Evolutionary conservation across 2,329 filamentous ascomycete genomes (phyloP), one percentile per base, ranked within the genome.

Genomic region (Xylariales sp.): DNA sequence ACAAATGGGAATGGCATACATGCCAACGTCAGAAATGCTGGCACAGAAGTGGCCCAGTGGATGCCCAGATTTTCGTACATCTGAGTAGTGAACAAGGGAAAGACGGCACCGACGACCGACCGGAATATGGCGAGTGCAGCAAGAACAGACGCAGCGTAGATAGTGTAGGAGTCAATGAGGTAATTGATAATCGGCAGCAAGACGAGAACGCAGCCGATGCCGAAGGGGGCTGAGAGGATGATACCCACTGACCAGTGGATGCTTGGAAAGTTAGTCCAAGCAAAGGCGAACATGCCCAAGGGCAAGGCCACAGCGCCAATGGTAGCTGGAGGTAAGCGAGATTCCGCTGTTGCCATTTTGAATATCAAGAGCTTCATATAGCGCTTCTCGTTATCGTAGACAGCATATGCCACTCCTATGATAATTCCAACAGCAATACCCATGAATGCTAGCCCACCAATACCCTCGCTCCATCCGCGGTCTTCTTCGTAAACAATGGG

Each of bases 201-300:
- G 30, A 79, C 69, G 16, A 77, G 57, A 1, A 76, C 70, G 45
- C 59, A 51, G 8, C 54, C 55, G 30, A 54, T 55, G 4, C 51
- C 56, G 39, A 63, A 63, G 13, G 57, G 47, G 6, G 57, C 50
- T n/a, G 38, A 37, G 2, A 40, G 40, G 3, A 31, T 21, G n/a
- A 47, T 49, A 16, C 52, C 53, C 60, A 78, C 66, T 30, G 68
- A 62, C 60, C 62, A 76, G 49, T 72, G 70, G 7, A 78, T 61
- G 6, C 49, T 56, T 0, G 69, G 63, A 16, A 55, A 62, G 48
- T 76, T 76, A 0, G 79, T 82, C 79, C 78, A 83, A 1, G 77
- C 78, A 47, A 82, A 81, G 69, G 75, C 77, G 65, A 83, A 81
- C 12, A 83, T 62, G 7, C 78, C 75, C 18, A 78, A 52, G 4